A percentile compares a stretch with the other conserved stretches of the same genome.
phyloP scores from a whole-genome alignment of 2,329 filamentous ascomycete species.

The Leptographium wingfieldii region DNA sequence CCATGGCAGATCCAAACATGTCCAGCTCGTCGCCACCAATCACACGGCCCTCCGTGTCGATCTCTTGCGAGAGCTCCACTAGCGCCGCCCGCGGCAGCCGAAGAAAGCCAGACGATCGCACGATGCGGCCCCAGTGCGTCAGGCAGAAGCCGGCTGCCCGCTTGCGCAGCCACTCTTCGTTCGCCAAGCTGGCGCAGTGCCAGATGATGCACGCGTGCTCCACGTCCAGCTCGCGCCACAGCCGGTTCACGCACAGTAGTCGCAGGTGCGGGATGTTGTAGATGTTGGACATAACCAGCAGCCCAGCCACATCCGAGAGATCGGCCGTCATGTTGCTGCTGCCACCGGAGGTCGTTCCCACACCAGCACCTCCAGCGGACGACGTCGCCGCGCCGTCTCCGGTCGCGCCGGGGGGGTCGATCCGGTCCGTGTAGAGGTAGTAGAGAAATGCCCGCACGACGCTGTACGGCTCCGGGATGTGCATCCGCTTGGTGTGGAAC shows the following conservation, averaged over 20 bases:
- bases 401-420: slow-evolving; percentile 41
- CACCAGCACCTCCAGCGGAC: not conserved
- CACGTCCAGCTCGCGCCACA: slow-evolving; percentile 83
- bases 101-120: slow-evolving; percentile 78
- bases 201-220: slow-evolving; percentile 93
- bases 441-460: slow-evolving; percentile 92
- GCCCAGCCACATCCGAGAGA: slow-evolving; percentile 77
- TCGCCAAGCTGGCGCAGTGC: slow-evolving; percentile 82
- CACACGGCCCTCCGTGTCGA: slow-evolving; percentile 85
- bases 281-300: slow-evolving; percentile 95
- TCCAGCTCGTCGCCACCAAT: slow-evolving; percentile 75
- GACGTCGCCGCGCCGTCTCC: slow-evolving; percentile 15
- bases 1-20: slow-evolving; percentile 35
- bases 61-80: slow-evolving; percentile 85
- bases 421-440: slow-evolving; percentile 94
- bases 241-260: slow-evolving; percentile 77
- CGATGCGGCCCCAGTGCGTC: slow-evolving; percentile 87
- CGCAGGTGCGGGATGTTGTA: slow-evolving; percentile 94
- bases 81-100: slow-evolving; percentile 66
- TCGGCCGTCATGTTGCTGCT: slow-evolving; percentile 48
- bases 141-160: slow-evolving; percentile 82
- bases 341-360: not conserved
- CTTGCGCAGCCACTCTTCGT: slow-evolving; percentile 86
- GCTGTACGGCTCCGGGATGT: slow-evolving; percentile 90
- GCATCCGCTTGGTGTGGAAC: slow-evolving; percentile 94